Evolutionary conservation across 208 protist genomes (phyloP).

Genomic region (Phytomonas francai): DNA sequence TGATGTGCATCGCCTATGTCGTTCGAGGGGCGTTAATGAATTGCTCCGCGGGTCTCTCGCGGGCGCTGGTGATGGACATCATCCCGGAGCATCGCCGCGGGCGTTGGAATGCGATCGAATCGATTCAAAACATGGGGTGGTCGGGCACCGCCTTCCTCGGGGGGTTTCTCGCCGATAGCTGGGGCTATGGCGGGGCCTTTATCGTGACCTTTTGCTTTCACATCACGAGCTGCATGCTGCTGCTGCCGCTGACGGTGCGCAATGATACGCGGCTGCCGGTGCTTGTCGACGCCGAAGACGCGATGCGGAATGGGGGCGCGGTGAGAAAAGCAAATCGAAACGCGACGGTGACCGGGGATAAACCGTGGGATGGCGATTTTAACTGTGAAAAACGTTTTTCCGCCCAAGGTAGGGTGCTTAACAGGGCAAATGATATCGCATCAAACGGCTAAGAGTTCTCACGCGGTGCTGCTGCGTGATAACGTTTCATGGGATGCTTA

Average conservation of each 20-base stretch:
- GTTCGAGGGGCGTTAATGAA: conserved; percentile 58
- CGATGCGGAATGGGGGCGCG: not conserved
- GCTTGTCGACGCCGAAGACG: conserved; percentile 3
- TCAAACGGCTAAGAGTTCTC: not conserved
- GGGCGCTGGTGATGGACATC: conserved; percentile 65
- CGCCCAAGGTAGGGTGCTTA: not conserved
- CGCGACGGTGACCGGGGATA: not conserved
- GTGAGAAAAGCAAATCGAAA: too few relatives aligned
- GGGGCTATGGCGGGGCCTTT: conserved; percentile 56
- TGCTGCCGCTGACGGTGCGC: conserved; percentile 36
- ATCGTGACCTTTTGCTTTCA: conserved; percentile 72
- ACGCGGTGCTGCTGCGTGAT: not conserved
- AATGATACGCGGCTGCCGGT: conserved; percentile 42
- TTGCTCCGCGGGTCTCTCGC: conserved; percentile 40
- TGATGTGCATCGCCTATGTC: conserved; percentile 53
- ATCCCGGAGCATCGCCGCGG: conserved; percentile 34
- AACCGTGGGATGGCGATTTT: conserved; percentile 12
- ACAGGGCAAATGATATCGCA: not conserved
- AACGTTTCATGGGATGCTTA: not conserved
- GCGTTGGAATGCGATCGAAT: conserved; percentile 66
- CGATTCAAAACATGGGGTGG: conserved; percentile 56
- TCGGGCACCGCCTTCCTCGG: conserved; percentile 57
- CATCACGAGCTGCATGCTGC: conserved; percentile 18
- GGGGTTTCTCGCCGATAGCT: conserved; percentile 43
- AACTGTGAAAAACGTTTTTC: conserved; percentile 18